Percentiles rank a stretch among this genome's conserved stretches.
Conservation (phyloP, 2,329 filamentous ascomycete genomes). For the Salinomyces thailandicus region DNA sequence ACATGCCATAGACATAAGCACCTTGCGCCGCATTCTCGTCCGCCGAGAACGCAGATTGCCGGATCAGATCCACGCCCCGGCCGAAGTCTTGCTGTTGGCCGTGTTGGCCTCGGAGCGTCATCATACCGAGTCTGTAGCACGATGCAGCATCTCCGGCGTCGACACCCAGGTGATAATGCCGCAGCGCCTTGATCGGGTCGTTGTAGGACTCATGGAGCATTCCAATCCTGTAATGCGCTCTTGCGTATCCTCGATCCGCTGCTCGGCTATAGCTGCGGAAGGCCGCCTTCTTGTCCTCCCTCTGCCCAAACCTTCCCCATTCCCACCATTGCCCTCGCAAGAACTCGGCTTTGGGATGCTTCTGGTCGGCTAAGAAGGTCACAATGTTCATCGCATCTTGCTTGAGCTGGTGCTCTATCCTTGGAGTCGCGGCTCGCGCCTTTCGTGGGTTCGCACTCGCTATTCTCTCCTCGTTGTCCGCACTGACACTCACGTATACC, state of each 20-base stretch:
- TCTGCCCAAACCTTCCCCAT: slow-evolving; percentile 88
- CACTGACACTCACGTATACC: slow-evolving; percentile 73
- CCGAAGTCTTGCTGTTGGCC: slow-evolving; percentile 74
- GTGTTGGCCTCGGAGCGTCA: slow-evolving; percentile 89
- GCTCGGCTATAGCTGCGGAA: slow-evolving; percentile 77
- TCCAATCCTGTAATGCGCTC: slow-evolving; percentile 92
- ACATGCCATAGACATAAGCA: slow-evolving; percentile 82
- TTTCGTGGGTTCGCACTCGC: slow-evolving; percentile 32
- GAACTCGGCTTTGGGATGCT: slow-evolving; percentile 88
- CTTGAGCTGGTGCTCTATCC: slow-evolving; percentile 77
- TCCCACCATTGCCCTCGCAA: slow-evolving; percentile 95
- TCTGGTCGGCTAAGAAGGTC: slow-evolving; percentile 77
- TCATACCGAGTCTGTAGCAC: slow-evolving; percentile 84
- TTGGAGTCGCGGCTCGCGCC: slow-evolving; percentile 65
- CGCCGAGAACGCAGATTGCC: slow-evolving; percentile 68
- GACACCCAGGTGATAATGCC: slow-evolving; percentile 78
- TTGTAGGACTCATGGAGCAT: slow-evolving; percentile 97
- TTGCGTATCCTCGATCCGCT: slow-evolving; percentile 73
- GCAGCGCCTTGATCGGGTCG: slow-evolving; percentile 79
- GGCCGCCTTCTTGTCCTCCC: slow-evolving; percentile 88
- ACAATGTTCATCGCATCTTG: slow-evolving; percentile 88
- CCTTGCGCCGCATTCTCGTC: slow-evolving; percentile 97
- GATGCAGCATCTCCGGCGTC: slow-evolving; percentile 77
- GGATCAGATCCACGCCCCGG: slow-evolving; percentile 71
- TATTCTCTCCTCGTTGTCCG: slow-evolving; percentile 64